phyloP scores from a whole-genome alignment of 257 asterid genomes.

The Przewalskia tangutica region DNA sequence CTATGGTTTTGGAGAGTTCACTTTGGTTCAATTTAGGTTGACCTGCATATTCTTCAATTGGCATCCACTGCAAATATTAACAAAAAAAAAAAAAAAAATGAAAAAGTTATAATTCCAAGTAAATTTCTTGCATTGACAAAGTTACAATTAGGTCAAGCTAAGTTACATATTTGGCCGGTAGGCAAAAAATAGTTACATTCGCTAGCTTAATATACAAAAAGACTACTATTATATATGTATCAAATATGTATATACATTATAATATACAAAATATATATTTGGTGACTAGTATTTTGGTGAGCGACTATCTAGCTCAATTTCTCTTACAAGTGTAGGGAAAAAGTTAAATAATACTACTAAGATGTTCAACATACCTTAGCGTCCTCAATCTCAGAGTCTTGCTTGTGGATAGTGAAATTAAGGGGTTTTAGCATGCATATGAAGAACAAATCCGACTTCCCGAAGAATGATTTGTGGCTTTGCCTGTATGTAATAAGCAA shows the following conservation, averaged over 20 bases:
- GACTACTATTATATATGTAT: too few relatives aligned
- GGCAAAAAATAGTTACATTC: too few relatives aligned
- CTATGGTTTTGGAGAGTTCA: not conserved
- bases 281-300: too few relatives aligned
- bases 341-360: too few relatives aligned
- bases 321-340: too few relatives aligned
- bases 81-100: not conserved
- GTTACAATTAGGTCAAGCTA: too few relatives aligned
- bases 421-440: conserved; percentile 83
- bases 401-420: conserved; percentile 51
- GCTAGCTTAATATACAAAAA: too few relatives aligned
- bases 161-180: too few relatives aligned
- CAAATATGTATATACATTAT: too few relatives aligned
- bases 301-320: too few relatives aligned
- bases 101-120: not conserved
- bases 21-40: conserved; percentile 10
- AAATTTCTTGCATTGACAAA: not conserved
- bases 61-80: conserved; percentile 10
- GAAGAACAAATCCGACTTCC: conserved; percentile 79
- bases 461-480: conserved; percentile 74
- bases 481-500: conserved; percentile 31
- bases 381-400: conserved; percentile 84
- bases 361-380: conserved; percentile 42
- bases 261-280: too few relatives aligned
- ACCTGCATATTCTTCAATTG: conserved; percentile 11